Evolutionary conservation across 768 basidiomycete species (phyloP), one percentile per base, ranked within the genome.

Genomic region (Tulasnella sp.): DNA sequence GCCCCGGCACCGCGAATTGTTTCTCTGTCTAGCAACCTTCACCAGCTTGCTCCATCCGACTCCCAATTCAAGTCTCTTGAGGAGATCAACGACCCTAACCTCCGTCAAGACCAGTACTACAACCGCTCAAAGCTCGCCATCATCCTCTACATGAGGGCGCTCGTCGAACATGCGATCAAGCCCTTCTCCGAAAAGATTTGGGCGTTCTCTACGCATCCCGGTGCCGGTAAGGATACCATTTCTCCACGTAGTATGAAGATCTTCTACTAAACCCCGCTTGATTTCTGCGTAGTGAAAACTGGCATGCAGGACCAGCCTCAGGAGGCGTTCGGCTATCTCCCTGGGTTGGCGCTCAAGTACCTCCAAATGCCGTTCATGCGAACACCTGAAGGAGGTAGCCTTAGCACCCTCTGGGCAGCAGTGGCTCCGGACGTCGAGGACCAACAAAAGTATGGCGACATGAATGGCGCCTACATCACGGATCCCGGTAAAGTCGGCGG

Each of bases 121-220:
- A 86, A 85, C 7, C 86, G 88, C 77, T 85, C 87, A 24, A 87
- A 88, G 82, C 85, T 88, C 78, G 87, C 87, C 31, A 85, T 86
- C 84, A 85, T 88, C 80, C 84, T 88, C n/a, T 88, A 86, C 83
- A 83, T 84, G 77, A 87, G 85, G 81, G 82, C 82, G 7, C 64
- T 86, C 22, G 73, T 82, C 54, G 84, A 86, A 73, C 83, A 85
- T 81, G 85, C 85, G 72, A 85, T 86, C 82, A 83, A 84, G 82
- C 83, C 84, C 69, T 84, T 85, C 81, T 80, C 81, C 14, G 85
- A 85, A 75, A 83, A 85, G 80, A 82, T 86, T 34, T 85, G 83
- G 73, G 82, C 83, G 34, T 79, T 84, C 54, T 81, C 84, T 14
- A 84, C 85, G 24, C 85, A 86, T 81, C 85, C 85, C 4, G 85